phyloP scores from a whole-genome alignment of 2,329 filamentous ascomycete species.

The Fusarium chlamydosporum region DNA sequence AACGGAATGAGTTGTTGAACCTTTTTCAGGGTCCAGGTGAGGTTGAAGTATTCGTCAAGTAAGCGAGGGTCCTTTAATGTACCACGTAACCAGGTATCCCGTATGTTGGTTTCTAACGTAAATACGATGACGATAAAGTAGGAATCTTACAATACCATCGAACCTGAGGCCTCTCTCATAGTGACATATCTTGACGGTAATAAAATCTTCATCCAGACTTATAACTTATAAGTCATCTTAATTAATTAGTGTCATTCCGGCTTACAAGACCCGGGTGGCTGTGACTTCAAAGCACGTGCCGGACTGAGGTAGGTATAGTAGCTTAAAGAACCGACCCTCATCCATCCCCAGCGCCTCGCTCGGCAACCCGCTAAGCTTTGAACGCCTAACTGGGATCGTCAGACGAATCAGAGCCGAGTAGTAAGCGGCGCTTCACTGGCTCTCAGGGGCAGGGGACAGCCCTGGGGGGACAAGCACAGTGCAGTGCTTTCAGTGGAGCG shows the following conservation, averaged over 20 bases:
- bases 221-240: conserved; percentile 12
- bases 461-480: conserved; percentile 32
- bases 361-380: conserved; percentile 45
- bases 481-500: conserved; percentile 28
- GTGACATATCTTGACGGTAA: background rate
- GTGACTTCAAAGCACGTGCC: conserved; percentile 28
- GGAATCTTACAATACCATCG: background rate
- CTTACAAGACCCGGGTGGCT: conserved; percentile 21
- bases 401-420: conserved; percentile 38
- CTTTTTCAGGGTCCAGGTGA: conserved; percentile 1
- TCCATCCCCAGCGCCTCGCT: conserved; percentile 40
- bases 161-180: background rate
- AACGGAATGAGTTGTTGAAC: background rate
- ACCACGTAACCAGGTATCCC: background rate
- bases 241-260: conserved; percentile 20
- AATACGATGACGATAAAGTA: background rate
- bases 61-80: conserved; percentile 7
- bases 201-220: background rate
- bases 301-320: background rate
- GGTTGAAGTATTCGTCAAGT: background rate
- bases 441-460: conserved; percentile 44
- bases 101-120: background rate
- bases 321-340: conserved; percentile 22
- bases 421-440: conserved; percentile 27
- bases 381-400: conserved; percentile 19